Percentiles rank a stretch among this genome's conserved stretches.
Evolutionary conservation across 2,329 filamentous ascomycete genomes (phyloP).

Genomic region (Colletotrichum destructivum): DNA sequence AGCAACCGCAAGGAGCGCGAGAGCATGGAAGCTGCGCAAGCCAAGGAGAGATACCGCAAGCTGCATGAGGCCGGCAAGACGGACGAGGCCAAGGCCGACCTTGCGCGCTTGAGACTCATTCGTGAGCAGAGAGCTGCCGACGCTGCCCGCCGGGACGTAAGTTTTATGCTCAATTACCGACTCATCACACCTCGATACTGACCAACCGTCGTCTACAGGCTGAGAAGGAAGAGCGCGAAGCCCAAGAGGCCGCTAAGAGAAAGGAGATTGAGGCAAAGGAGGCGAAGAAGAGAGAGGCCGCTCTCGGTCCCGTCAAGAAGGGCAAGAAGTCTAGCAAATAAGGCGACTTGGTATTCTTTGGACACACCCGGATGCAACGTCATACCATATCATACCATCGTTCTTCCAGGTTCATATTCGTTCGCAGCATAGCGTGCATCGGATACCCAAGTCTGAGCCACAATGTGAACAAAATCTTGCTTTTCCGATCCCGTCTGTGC

Average conservation of each 20-base stretch:
- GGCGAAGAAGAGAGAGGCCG: constrained; percentile 69
- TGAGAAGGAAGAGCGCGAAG: constrained; percentile 71
- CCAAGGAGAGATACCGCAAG: constrained; percentile 92
- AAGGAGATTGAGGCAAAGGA: constrained; percentile 69
- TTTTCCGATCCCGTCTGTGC: neutral
- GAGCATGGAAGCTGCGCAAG: constrained; percentile 87
- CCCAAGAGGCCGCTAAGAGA: constrained; percentile 63
- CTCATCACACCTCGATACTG: neutral
- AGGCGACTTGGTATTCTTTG: neutral
- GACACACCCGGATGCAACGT: constrained; percentile 10
- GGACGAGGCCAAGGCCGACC: constrained; percentile 91
- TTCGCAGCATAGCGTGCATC: constrained; percentile 21
- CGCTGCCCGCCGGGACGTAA: constrained; percentile 84
- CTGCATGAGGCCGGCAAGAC: constrained; percentile 96
- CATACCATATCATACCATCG: constrained; percentile 22
- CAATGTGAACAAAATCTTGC: constrained; percentile 16
- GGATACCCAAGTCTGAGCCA: constrained; percentile 9
- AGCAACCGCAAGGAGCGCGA: constrained; percentile 73
- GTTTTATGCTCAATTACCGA: neutral
- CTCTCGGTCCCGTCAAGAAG: constrained; percentile 61
- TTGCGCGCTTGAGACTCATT: constrained; percentile 86
- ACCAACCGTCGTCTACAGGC: constrained; percentile 56
- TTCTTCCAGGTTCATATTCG: constrained; percentile 15
- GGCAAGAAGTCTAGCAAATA: constrained; percentile 59
- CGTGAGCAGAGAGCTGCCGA: constrained; percentile 90